Percentiles rank a stretch among this genome's conserved stretches.
phyloP scores from a whole-genome alignment of 1,139 yeast species.

The Yamadazyma sp. region DNA sequence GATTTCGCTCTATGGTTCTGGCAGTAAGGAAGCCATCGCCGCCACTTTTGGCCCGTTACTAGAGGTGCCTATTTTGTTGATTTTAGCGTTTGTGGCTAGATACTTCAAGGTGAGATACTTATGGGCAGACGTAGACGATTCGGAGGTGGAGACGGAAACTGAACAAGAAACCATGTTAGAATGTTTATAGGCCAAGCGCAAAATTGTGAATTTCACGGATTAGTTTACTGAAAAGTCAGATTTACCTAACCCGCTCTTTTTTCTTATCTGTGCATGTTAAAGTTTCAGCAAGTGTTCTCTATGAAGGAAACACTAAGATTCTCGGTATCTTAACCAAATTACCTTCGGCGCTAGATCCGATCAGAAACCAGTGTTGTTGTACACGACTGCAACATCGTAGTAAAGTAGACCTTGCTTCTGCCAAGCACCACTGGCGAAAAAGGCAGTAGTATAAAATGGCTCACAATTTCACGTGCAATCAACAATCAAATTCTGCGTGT shows the following conservation, averaged over 20 bases:
- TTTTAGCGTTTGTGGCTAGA: conserved; percentile 42
- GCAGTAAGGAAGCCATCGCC: conserved; percentile 56
- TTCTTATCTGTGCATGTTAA: background rate
- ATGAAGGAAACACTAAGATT: background rate
- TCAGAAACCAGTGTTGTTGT: too few relatives aligned
- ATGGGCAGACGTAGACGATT: conserved; percentile 21
- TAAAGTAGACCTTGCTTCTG: too few relatives aligned
- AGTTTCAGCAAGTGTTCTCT: background rate
- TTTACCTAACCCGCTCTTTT: background rate
- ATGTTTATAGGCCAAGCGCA: too few relatives aligned
- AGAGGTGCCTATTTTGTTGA: conserved; percentile 53
- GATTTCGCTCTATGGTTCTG: conserved; percentile 52
- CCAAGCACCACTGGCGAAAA: too few relatives aligned
- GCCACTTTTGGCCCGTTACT: conserved; percentile 61
- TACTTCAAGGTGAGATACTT: conserved; percentile 25
- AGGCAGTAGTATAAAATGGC: too few relatives aligned
- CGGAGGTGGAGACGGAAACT: background rate
- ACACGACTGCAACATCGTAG: too few relatives aligned
- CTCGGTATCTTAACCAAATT: too few relatives aligned
- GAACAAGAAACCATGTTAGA: too few relatives aligned
- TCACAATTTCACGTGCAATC: conserved; percentile 1
- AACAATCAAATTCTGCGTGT: too few relatives aligned
- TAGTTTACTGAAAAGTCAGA: too few relatives aligned
- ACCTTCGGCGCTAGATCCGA: too few relatives aligned
- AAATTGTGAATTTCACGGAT: too few relatives aligned